Evolutionary conservation across 768 basidiomycete species (phyloP).

Genomic region (Lactarius evosmus): DNA sequence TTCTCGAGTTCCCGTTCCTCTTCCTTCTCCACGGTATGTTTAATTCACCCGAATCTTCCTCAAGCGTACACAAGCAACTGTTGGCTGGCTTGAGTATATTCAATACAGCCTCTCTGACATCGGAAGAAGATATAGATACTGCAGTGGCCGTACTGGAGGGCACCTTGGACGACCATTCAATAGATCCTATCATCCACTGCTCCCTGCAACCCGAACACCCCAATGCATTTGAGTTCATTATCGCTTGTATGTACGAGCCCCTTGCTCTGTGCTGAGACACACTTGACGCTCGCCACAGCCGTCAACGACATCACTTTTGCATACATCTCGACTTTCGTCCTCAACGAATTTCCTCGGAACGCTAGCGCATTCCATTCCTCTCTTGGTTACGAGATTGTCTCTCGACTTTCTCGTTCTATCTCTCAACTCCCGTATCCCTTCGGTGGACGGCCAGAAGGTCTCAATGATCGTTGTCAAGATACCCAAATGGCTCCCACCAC

Average conservation of each 20-base stretch:
- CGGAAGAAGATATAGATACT: slow-evolving; percentile 5
- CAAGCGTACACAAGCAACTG: slow-evolving; percentile 2
- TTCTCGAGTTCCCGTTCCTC: neutral
- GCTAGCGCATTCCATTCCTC: neutral
- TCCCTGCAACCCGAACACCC: slow-evolving; percentile 6
- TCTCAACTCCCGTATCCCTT: slow-evolving; percentile 9
- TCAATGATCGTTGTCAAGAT: neutral
- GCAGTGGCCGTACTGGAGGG: slow-evolving; percentile 14
- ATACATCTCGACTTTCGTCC: neutral
- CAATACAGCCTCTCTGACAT: neutral
- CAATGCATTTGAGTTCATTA: slow-evolving; percentile 19
- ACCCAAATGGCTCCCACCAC: slow-evolving; percentile 1
- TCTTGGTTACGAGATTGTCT: slow-evolving; percentile 7
- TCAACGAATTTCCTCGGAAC: slow-evolving; percentile 1
- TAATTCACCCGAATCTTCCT: neutral
- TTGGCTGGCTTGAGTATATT: slow-evolving; percentile 13
- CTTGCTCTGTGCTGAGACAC: neutral
- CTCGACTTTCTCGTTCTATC: slow-evolving; percentile 9
- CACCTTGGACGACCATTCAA: slow-evolving; percentile 12
- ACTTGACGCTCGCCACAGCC: slow-evolving; percentile 10
- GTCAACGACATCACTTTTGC: neutral
- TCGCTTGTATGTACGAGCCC: neutral
- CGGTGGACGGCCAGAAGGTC: neutral
- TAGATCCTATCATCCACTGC: slow-evolving; percentile 7
- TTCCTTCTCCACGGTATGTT: neutral